Conservation (phyloP, 2,329 filamentous ascomycete species). For the Sporothrix protearum region DNA sequence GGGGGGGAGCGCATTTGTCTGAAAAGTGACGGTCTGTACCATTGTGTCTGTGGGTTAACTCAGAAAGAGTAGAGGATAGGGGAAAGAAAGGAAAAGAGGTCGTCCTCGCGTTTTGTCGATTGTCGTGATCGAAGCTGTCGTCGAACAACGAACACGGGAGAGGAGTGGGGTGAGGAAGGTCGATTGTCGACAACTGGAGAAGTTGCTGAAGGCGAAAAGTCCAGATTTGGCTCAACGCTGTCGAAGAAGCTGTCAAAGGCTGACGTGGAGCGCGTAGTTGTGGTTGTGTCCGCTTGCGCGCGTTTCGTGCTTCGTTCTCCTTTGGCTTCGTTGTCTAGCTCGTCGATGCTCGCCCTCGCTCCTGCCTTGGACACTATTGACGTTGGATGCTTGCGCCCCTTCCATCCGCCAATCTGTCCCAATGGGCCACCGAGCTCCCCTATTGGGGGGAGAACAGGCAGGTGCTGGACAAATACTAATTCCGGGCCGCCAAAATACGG, state of each 20-base stretch:
- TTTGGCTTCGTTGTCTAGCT: constrained; percentile 3
- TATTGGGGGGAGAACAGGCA: not conserved
- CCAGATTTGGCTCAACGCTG: not conserved
- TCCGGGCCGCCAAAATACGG: constrained; percentile 18
- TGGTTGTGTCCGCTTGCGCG: constrained; percentile 2
- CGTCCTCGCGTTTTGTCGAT: not conserved
- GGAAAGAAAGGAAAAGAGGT: not conserved
- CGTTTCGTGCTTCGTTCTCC: not conserved
- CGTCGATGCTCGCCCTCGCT: constrained; percentile 6
- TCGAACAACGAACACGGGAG: not conserved
- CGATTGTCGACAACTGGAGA: not conserved
- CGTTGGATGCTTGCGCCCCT: constrained; percentile 11
- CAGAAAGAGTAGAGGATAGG: not conserved
- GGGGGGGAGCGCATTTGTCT: not conserved
- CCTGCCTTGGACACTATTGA: constrained; percentile 9
- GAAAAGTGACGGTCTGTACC: not conserved
- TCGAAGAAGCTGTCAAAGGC: not conserved
- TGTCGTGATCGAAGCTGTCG: not conserved
- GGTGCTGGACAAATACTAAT: constrained; percentile 24
- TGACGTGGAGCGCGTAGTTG: constrained; percentile 4
- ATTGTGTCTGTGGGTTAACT: constrained; percentile 12
- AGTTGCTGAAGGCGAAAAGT: not conserved
- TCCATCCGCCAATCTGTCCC: constrained; percentile 22
- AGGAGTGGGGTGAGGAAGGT: constrained; percentile 9
- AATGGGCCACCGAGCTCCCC: constrained; percentile 9